A percentile compares a stretch with the other conserved stretches of the same genome.
Conservation (phyloP, 768 basidiomycete species). For the Tephrocybe sp. region DNA sequence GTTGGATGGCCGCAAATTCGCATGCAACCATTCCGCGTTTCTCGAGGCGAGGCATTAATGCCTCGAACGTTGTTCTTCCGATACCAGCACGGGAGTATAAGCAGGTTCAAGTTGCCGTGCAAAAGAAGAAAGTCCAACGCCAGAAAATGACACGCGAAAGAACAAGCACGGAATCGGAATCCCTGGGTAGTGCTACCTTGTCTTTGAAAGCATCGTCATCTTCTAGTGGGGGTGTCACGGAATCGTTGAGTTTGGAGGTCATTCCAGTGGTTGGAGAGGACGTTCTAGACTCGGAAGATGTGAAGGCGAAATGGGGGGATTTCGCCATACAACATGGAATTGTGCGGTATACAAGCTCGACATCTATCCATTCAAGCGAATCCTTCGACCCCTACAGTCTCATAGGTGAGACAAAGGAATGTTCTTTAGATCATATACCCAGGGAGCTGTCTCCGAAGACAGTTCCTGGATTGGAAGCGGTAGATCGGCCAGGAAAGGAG, state of each 20-base stretch:
- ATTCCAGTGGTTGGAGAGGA: background rate
- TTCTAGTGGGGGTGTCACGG: too few species aligned
- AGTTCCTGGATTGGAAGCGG: too few species aligned
- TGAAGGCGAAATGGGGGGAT: background rate
- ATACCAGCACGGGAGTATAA: constrained; percentile 34
- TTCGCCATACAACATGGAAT: background rate
- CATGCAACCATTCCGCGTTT: constrained; percentile 41
- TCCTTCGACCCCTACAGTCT: background rate
- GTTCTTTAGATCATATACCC: too few species aligned
- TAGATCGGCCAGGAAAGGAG: background rate
- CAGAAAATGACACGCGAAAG: too few species aligned
- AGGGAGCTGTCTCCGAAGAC: too few species aligned
- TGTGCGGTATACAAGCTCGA: background rate
- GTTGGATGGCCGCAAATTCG: constrained; percentile 37
- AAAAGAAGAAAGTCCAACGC: too few species aligned
- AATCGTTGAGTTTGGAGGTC: too few species aligned
- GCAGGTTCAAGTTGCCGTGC: too few species aligned
- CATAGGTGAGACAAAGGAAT: too few species aligned
- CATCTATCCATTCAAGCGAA: background rate
- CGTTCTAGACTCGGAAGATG: background rate
- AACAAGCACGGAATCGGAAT: too few species aligned
- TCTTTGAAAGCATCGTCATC: too few species aligned
- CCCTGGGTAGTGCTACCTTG: too few species aligned
- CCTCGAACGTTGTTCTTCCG: constrained; percentile 39
- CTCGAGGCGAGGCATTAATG: constrained; percentile 34